Evolutionary conservation across 148 eudicot species (phyloP), one percentile per base, ranked within the genome.

Genomic region (Linanthus parryae): DNA sequence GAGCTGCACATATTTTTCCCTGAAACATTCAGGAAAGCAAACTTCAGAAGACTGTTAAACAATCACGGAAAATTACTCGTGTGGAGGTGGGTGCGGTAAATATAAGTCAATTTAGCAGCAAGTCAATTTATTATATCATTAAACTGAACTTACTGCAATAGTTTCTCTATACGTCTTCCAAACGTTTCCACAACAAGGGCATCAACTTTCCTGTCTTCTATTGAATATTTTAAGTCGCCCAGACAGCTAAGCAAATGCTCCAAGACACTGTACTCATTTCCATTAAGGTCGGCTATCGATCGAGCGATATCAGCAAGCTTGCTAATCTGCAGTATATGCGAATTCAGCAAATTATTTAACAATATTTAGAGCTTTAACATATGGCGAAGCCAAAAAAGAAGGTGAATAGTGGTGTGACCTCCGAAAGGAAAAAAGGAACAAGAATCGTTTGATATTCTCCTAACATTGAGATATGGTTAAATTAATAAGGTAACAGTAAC

Each of bases 121-220:
- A n/a, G n/a, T n/a, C n/a, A n/a, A n/a, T n/a, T n/a, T n/a, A 56
- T 20, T 3, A 47, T 14, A 29, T 36, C 27, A 62, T 36, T 35
- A 26, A 44, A 27, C 59, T 13, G 48, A 62, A 82, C 99, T 94
- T 66, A 94, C 99, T 94, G 99, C 57, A 94, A 53, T 61, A 88
- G 77, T 65, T 88, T 88, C 63, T 94, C 99, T 63, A 84, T 82
- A 57, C 95, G 88, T 69, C 96, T 82, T 64, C 99, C 99, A 70
- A 94, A 94, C 37, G 99, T 94, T 73, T 88, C 96, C 31, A 94
- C 96, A 64, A 94, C 88, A 65, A 94, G 96, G 60, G 88, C 99
- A 73, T 94, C 99, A 74, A 94, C 95, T 71, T 88, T 94, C 59
- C 99, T 80, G 61, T 94, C 96, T 52, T 94, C 88, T 44, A 94